A percentile compares a stretch with the other conserved stretches of the same genome.
Evolutionary conservation across 176 grass and related monocot genomes (phyloP).

Genomic region (Rhynchospora pubera): DNA sequence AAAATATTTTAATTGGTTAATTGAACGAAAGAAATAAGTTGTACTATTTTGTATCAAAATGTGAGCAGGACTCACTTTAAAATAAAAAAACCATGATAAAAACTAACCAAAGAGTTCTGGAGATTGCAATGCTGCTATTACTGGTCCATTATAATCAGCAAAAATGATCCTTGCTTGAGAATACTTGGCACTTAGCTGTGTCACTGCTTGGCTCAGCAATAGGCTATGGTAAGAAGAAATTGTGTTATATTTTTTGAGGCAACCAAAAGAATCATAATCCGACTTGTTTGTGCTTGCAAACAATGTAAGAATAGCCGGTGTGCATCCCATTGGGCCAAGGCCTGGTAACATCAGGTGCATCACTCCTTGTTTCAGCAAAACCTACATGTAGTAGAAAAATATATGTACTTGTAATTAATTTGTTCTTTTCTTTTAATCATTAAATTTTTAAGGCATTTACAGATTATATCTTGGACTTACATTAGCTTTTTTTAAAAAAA

Average conservation of each 20-base stretch:
- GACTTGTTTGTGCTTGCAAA: not conserved
- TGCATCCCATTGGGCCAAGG: slow-evolving; percentile 25
- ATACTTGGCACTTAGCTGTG: slow-evolving; percentile 9
- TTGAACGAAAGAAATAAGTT: no score
- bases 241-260: slow-evolving; percentile 19
- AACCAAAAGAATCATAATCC: slow-evolving; percentile 28
- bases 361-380: slow-evolving; percentile 22
- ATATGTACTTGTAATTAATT: not conserved
- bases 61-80: not conserved
- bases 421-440: not conserved
- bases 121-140: not conserved
- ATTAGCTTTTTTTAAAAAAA: no score
- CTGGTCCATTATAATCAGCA: slow-evolving; percentile 24
- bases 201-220: not conserved
- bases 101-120: slow-evolving; percentile 32
- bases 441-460: not conserved
- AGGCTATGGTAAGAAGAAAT: slow-evolving; percentile 19
- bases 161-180: slow-evolving; percentile 14
- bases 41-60: no score
- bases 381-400: not conserved
- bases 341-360: slow-evolving; percentile 27
- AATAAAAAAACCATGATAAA: not conserved
- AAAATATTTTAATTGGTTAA: no score
- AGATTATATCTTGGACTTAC: not conserved
- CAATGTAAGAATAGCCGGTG: slow-evolving; percentile 6